Evolutionary conservation across 139 green algal species (phyloP).

Genomic region (Choricystis sp.): DNA sequence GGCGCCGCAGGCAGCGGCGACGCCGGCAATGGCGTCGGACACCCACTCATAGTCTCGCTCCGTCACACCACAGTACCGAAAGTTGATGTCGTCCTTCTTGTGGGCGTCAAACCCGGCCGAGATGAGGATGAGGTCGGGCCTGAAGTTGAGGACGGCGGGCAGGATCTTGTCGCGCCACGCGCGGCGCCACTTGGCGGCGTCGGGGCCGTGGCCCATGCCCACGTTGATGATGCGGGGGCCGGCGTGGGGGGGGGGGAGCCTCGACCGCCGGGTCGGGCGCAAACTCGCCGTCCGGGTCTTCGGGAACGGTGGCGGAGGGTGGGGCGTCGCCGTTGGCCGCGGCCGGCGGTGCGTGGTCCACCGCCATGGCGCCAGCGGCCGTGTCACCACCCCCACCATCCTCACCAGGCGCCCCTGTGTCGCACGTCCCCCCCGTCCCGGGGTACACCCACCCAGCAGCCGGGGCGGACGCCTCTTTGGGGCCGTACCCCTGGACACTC

Average conservation of each 20-base stretch:
- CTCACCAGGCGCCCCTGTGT: constrained; percentile 23
- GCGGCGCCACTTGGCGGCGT: constrained; percentile 45
- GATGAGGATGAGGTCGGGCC: constrained; percentile 76
- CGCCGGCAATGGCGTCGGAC: constrained; percentile 63
- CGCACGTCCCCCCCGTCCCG: constrained; percentile 57
- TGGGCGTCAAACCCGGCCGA: constrained; percentile 84
- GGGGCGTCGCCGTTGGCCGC: background rate
- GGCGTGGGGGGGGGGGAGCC: constrained; percentile 2
- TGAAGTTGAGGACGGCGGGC: constrained; percentile 35
- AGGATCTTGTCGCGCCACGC: constrained; percentile 79
- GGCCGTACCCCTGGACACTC: constrained; percentile 58
- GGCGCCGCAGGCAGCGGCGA: constrained; percentile 37
- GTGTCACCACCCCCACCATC: constrained; percentile 1
- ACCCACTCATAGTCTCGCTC: constrained; percentile 83
- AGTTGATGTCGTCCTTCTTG: constrained; percentile 72
- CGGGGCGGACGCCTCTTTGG: constrained; percentile 11
- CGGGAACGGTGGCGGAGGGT: constrained; percentile 7
- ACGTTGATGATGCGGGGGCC: constrained; percentile 78
- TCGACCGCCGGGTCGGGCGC: constrained; percentile 3
- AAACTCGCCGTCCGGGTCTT: constrained; percentile 29
- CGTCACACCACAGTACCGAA: constrained; percentile 60
- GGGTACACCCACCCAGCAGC: constrained; percentile 52
- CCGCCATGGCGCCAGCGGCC: background rate
- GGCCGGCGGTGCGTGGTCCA: background rate
- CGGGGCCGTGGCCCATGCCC: constrained; percentile 50